Percentiles rank a stretch among this genome's conserved stretches.
These are phyloP conservation scores for Geosmithia putterillii DNA, from an alignment of 2,329 filamentous ascomycete genomes.

Conservation along the genomic window DNA sequence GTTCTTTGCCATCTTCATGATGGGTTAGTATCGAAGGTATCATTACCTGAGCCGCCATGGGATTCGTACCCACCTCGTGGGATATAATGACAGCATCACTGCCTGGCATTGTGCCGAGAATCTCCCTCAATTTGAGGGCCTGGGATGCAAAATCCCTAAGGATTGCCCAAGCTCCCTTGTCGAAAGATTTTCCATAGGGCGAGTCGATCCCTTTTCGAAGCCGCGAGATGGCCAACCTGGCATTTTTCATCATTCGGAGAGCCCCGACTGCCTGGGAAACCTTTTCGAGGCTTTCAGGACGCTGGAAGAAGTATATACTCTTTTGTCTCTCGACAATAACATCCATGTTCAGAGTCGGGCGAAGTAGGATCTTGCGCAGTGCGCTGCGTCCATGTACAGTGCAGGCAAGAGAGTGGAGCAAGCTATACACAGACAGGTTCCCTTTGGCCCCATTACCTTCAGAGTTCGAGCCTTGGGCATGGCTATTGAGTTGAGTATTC, in stretches of 20 bases:
- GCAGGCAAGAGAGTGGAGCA: conserved; percentile 63
- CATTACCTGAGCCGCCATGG: not conserved
- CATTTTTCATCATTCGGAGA: conserved; percentile 63
- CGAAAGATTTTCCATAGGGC: conserved; percentile 38
- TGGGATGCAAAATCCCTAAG: conserved; percentile 60
- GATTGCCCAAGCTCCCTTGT: conserved; percentile 60
- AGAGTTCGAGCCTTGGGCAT: conserved; percentile 48
- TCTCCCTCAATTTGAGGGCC: conserved; percentile 56
- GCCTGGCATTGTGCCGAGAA: conserved; percentile 22
- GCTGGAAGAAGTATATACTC: conserved; percentile 54
- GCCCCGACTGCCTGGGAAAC: conserved; percentile 44
- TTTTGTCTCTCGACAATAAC: conserved; percentile 61
- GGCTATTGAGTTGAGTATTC: conserved; percentile 71
- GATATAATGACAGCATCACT: conserved; percentile 8
- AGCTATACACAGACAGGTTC: conserved; percentile 68
- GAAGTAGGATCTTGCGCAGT: conserved; percentile 70
- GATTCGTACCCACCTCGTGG: conserved; percentile 25
- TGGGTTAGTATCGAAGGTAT: not conserved
- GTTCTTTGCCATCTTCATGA: conserved; percentile 38
- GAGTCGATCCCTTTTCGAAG: conserved; percentile 66
- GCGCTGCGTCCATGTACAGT: conserved; percentile 68
- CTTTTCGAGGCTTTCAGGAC: conserved; percentile 50
- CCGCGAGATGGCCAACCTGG: conserved; percentile 54
- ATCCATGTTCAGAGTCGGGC: conserved; percentile 57
- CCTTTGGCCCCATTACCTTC: conserved; percentile 56